A percentile compares a stretch with the other conserved stretches of the same genome.
phyloP scores from a whole-genome alignment of 2,329 filamentous ascomycete species.

The Drechslerella coelobrocha region DNA sequence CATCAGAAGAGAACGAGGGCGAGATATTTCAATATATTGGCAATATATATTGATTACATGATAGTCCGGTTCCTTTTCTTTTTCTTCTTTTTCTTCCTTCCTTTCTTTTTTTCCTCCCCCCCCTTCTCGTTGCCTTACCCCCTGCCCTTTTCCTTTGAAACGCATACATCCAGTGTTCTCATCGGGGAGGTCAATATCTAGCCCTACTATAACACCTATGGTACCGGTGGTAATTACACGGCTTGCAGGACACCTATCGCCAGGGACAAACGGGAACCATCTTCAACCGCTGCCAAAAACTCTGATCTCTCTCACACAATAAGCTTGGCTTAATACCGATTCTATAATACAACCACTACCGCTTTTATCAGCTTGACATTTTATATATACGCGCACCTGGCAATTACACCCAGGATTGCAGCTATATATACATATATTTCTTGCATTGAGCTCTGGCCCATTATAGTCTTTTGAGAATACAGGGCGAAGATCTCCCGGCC shows the following conservation, averaged over 20 bases:
- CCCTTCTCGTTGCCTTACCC: slow-evolving; percentile 13
- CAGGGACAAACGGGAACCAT: slow-evolving; percentile 48
- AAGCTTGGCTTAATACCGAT: slow-evolving; percentile 26
- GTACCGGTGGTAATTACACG: slow-evolving; percentile 50
- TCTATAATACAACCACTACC: slow-evolving; percentile 13
- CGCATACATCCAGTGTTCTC: slow-evolving; percentile 37
- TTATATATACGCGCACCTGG: slow-evolving; percentile 24
- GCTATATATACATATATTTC: not conserved
- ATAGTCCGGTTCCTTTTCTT: slow-evolving; percentile 12
- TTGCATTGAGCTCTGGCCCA: not conserved
- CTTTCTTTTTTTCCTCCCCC: slow-evolving; percentile 5
- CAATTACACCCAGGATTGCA: not conserved
- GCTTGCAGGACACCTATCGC: slow-evolving; percentile 43
- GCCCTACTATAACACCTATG: slow-evolving; percentile 46
- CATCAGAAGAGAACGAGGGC: no score
- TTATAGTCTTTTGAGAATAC: not conserved
- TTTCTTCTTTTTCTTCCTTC: slow-evolving; percentile 7
- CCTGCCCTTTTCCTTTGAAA: slow-evolving; percentile 41
- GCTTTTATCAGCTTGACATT: slow-evolving; percentile 18
- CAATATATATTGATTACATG: slow-evolving; percentile 8
- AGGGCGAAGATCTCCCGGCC: slow-evolving; percentile 49
- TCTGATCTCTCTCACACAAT: slow-evolving; percentile 26
- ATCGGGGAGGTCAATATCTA: slow-evolving; percentile 48
- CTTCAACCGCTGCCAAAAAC: slow-evolving; percentile 48
- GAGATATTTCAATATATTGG: no score